These are phyloP conservation scores for Salix caprea DNA, from an alignment of 345 rosid species.

Conservation along the genomic window DNA sequence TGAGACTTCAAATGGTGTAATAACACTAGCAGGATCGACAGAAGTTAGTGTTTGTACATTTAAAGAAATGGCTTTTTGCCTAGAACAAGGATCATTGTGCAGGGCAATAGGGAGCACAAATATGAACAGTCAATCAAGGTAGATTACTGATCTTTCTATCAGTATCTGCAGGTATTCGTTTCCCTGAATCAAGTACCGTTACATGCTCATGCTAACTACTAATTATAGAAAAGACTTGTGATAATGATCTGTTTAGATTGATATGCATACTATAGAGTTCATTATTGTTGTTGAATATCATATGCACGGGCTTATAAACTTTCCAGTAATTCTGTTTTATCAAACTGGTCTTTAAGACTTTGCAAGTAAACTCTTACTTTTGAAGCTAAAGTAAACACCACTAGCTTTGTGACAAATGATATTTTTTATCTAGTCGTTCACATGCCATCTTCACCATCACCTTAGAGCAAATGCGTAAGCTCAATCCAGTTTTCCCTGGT, in stretches of 20 bases:
- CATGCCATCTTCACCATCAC: slow-evolving; percentile 99
- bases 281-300: background rate
- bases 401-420: slow-evolving; percentile 1
- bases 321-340: background rate
- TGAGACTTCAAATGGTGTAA: slow-evolving; percentile 92
- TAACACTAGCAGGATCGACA: slow-evolving; percentile 97
- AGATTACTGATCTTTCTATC: slow-evolving; percentile 10
- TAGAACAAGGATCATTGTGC: slow-evolving; percentile 89
- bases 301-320: background rate
- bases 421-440: slow-evolving; percentile 68
- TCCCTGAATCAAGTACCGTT: background rate
- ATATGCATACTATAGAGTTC: background rate
- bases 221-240: background rate
- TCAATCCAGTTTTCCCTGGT: slow-evolving; percentile 51
- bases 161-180: background rate
- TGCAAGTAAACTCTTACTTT: slow-evolving; percentile 1
- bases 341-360: background rate
- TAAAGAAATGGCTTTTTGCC: slow-evolving; percentile 91
- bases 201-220: background rate
- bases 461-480: slow-evolving; percentile 88
- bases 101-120: slow-evolving; percentile 98
- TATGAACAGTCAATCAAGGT: slow-evolving; percentile 99
- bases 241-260: background rate
- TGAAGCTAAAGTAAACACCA: background rate
- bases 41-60: slow-evolving; percentile 71